Base-by-base conservation (phyloP, 2,329 filamentous ascomycete genomes). In the Thermochaetoides dissita region DNA sequence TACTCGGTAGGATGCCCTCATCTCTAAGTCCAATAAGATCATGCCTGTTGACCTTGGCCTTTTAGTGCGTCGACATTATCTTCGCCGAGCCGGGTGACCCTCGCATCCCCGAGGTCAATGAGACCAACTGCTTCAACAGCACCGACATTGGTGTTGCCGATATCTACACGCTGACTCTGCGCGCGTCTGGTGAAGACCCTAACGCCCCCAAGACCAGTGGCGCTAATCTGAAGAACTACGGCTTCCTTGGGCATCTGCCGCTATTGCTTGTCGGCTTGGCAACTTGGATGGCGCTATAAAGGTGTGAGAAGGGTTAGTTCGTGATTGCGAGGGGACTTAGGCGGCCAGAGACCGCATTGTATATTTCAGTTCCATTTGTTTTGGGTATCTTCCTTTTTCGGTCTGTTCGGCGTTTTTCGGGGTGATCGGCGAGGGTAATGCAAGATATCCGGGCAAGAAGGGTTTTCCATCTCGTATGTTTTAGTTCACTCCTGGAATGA, bases 51-150 rank as follows among this genome's bases (percentile, higher is more conserved):
- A 10, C 40, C 49, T 39, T 34, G 11, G 3, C 9, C 2, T 7
- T 3, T 10, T 30, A 94, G 86, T 96, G 91, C 58, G 88, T 93
- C 52, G 89, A 96, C 57, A 93, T 96, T 55, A 89, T 82, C 37
- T 93, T 96, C 53, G 84, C 81, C 38, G 83, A 87, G 1, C 83
- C 84, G 24, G 66, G 76, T 54, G 81, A 94, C 57, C 49, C 62
- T 34, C 65, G 63, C 37, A 77, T 94, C 39, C 67, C 67, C 43
- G 68, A 81, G 51, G 84, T 95, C 51, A 94, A 83, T 57, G 67
- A 71, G 45, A 71, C 76, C 10, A 95, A 94, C 64, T 96, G 89
- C 70, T 87, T 81, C 69, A 96, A 96, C 67, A 84, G 80, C 46
- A 78, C 74, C 37, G 68, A 84, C 43, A 77, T 94, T 52, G 73